Conservation (phyloP, 805 yeast genomes). For the Kodamaea lidongshanica region DNA sequence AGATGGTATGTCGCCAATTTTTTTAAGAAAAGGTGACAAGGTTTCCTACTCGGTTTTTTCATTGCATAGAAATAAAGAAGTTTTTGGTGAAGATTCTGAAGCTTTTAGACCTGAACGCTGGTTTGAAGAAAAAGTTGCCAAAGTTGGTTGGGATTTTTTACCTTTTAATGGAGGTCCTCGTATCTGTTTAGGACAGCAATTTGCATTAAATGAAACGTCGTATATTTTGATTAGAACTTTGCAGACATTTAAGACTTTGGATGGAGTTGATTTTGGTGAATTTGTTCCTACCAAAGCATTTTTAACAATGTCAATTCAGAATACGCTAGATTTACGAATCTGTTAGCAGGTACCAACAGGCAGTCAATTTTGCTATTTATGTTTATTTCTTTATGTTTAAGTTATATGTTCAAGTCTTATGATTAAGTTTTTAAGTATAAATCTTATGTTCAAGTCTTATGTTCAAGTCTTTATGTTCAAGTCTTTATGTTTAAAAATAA, state of each 20-base stretch:
- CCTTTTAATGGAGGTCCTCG: conserved; percentile 46
- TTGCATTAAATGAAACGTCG: conserved; percentile 47
- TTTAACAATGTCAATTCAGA: too few species aligned
- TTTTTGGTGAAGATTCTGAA: conserved; percentile 40
- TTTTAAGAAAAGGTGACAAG: conserved; percentile 14
- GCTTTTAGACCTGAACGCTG: conserved; percentile 47
- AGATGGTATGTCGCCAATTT: conserved; percentile 12
- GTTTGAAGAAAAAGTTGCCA: conserved; percentile 23
- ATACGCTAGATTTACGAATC: too few species aligned
- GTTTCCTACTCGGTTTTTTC: conserved; percentile 13
- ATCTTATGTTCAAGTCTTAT: too few species aligned
- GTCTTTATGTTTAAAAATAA: too few species aligned
- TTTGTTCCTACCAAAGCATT: too few species aligned
- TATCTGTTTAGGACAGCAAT: conserved; percentile 50
- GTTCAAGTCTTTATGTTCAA: too few species aligned
- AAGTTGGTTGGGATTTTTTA: conserved; percentile 26
- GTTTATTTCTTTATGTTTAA: too few species aligned
- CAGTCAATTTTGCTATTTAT: too few species aligned
- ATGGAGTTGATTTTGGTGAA: too few species aligned
- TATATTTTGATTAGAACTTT: conserved; percentile 36
- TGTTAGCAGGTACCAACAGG: too few species aligned
- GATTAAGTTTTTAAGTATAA: too few species aligned
- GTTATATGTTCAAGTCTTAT: too few species aligned
- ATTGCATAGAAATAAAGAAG: conserved; percentile 19
- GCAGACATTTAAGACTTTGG: conserved; percentile 27